These are phyloP conservation scores for Streptanthus diversifolius DNA, from an alignment of 345 rosid genomes.

Conservation along the genomic window DNA sequence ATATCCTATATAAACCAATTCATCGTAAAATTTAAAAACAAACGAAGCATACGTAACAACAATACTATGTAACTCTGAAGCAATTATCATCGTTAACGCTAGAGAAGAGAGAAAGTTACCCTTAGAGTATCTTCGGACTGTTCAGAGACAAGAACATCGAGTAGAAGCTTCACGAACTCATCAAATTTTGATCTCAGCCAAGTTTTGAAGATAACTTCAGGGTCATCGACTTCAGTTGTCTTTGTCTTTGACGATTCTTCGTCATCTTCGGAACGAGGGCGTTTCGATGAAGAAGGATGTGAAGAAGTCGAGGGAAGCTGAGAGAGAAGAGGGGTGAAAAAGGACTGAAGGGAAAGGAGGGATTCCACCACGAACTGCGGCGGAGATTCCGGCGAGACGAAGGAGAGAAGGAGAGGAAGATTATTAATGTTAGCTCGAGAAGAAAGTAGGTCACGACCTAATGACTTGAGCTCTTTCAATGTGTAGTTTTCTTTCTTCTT, in stretches of 20 bases:
- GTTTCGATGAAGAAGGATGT: slow-evolving; percentile 23
- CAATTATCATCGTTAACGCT: background rate
- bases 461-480: slow-evolving; percentile 57
- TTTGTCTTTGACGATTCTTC: slow-evolving; percentile 23
- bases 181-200: slow-evolving; percentile 90
- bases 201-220: slow-evolving; percentile 52
- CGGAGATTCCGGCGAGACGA: slow-evolving; percentile 55
- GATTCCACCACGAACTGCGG: slow-evolving; percentile 71
- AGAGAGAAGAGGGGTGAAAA: slow-evolving; percentile 76
- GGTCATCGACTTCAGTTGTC: slow-evolving; percentile 39
- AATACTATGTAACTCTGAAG: background rate
- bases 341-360: slow-evolving; percentile 86
- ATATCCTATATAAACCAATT: slow-evolving; percentile 50
- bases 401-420: slow-evolving; percentile 69
- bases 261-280: slow-evolving; percentile 9
- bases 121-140: slow-evolving; percentile 51
- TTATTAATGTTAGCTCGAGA: slow-evolving; percentile 75
- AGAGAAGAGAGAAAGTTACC: slow-evolving; percentile 34
- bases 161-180: slow-evolving; percentile 52
- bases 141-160: slow-evolving; percentile 45
- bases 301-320: slow-evolving; percentile 58
- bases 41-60: background rate
- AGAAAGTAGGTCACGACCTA: slow-evolving; percentile 68
- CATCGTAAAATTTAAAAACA: background rate
- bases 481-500: slow-evolving; percentile 37